Evolutionary conservation across 768 basidiomycete species (phyloP).

Genomic region (Mycena kentingensis): DNA sequence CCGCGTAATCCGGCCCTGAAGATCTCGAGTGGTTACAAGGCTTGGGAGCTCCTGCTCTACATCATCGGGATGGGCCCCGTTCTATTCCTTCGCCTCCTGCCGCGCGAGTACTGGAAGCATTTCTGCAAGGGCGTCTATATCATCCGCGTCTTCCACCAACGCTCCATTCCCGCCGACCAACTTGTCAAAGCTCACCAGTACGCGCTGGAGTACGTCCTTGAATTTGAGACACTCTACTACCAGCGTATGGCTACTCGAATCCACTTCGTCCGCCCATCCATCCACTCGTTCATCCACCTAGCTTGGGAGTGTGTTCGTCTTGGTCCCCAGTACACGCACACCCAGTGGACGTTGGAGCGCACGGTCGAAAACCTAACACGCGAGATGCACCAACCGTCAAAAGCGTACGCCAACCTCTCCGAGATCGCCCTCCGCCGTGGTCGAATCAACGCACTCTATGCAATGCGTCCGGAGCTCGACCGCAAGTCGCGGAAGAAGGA

Average conservation of each 20-base stretch:
- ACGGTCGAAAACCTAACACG: slow-evolving; percentile 22
- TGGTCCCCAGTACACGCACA: slow-evolving; percentile 1
- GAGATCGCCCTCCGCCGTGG: slow-evolving; percentile 12
- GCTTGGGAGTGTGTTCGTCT: slow-evolving; percentile 10
- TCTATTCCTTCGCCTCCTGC: slow-evolving; percentile 6
- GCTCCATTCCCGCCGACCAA: not conserved
- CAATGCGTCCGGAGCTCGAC: slow-evolving; percentile 6
- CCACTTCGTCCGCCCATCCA: slow-evolving; percentile 17
- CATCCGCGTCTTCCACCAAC: slow-evolving; percentile 1
- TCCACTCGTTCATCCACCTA: slow-evolving; percentile 15
- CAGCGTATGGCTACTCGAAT: slow-evolving; percentile 3
- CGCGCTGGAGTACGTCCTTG: slow-evolving; percentile 8
- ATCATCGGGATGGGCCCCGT: slow-evolving; percentile 1
- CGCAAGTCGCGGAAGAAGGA: slow-evolving; percentile 5
- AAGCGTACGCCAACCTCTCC: slow-evolving; percentile 22
- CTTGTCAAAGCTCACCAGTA: not conserved
- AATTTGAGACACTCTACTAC: slow-evolving; percentile 22
- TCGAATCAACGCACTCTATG: slow-evolving; percentile 15
- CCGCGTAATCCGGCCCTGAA: too few species aligned
- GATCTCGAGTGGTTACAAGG: slow-evolving; percentile 26
- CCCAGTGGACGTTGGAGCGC: slow-evolving; percentile 24
- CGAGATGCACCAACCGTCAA: slow-evolving; percentile 18
- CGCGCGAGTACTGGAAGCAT: slow-evolving; percentile 3
- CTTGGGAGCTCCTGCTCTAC: not conserved
- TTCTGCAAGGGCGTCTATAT: slow-evolving; percentile 17